A percentile compares a stretch with the other conserved stretches of the same genome.
phyloP scores from a whole-genome alignment of 768 basidiomycete species.

The Grammothele lineata region DNA sequence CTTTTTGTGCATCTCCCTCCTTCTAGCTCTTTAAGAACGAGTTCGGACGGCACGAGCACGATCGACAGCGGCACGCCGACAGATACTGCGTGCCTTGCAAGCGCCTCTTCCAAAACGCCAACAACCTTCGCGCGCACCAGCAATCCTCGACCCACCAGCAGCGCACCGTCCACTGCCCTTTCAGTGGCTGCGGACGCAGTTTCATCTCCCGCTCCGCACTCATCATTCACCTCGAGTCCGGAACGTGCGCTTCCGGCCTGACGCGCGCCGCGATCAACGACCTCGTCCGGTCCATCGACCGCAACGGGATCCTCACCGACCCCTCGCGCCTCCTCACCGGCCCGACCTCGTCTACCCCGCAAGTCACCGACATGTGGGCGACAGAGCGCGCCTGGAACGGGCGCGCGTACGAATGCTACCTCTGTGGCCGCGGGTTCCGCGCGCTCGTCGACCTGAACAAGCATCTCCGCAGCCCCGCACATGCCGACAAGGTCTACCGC shows the following conservation, averaged over 20 bases:
- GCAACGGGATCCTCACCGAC: slow-evolving; percentile 47
- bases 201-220: slow-evolving; percentile 57
- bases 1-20: no score
- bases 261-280: slow-evolving; percentile 32
- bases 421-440: slow-evolving; percentile 46
- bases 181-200: slow-evolving; percentile 36
- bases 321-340: slow-evolving; percentile 46
- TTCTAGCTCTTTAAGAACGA: slow-evolving; percentile 35
- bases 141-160: slow-evolving; percentile 48
- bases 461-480: slow-evolving; percentile 61
- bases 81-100: slow-evolving; percentile 43
- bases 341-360: neutral
- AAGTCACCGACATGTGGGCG: slow-evolving; percentile 32
- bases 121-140: slow-evolving; percentile 44
- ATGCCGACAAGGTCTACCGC: slow-evolving; percentile 47
- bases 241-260: slow-evolving; percentile 49
- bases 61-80: slow-evolving; percentile 15
- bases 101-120: slow-evolving; percentile 38
- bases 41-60: slow-evolving; percentile 35
- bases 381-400: slow-evolving; percentile 41
- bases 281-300: slow-evolving; percentile 41
- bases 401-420: slow-evolving; percentile 53
- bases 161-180: slow-evolving; percentile 32
- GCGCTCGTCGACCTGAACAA: slow-evolving; percentile 47
- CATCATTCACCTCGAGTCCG: slow-evolving; percentile 59